These are phyloP conservation scores for Fusarium falciforme DNA, from an alignment of 2,329 filamentous ascomycete genomes.

Conservation along the genomic window DNA sequence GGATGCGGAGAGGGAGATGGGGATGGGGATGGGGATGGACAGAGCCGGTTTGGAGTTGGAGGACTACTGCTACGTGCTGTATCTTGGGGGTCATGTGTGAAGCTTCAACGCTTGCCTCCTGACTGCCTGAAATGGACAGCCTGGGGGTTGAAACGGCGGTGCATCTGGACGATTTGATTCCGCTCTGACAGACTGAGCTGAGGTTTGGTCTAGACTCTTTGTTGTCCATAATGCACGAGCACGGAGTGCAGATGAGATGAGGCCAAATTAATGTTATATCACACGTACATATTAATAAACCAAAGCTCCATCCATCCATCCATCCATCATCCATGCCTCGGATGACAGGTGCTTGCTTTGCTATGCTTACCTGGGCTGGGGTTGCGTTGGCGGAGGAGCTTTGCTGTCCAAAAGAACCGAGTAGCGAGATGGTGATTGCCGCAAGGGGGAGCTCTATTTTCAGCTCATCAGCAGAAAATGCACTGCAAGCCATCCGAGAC, in stretches of 20 bases:
- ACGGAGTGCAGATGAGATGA: conserved; percentile 12
- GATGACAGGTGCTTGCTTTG: conserved; percentile 1
- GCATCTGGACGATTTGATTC: not conserved
- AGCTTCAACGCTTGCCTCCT: not conserved
- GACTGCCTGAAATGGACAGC: not conserved
- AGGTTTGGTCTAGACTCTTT: not conserved
- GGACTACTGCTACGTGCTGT: not conserved
- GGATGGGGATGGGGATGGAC: not conserved
- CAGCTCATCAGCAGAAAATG: conserved; percentile 15
- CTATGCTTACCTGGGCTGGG: not conserved
- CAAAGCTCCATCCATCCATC: not conserved
- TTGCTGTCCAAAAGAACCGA: not conserved
- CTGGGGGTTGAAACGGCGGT: not conserved
- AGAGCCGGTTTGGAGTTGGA: not conserved
- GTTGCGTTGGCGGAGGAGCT: not conserved
- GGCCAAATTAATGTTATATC: not conserved
- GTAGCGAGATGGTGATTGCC: conserved; percentile 17
- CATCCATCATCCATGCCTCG: not conserved
- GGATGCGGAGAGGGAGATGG: not conserved
- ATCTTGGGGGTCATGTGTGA: conserved; percentile 6
- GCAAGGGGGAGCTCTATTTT: conserved; percentile 13
- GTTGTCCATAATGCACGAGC: not conserved
- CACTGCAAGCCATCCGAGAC: conserved; percentile 25
- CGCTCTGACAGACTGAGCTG: not conserved
- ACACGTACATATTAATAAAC: not conserved